Conservation (phyloP, 1,284 basidiomycete species). For the Hypsizygus ulmarius region DNA sequence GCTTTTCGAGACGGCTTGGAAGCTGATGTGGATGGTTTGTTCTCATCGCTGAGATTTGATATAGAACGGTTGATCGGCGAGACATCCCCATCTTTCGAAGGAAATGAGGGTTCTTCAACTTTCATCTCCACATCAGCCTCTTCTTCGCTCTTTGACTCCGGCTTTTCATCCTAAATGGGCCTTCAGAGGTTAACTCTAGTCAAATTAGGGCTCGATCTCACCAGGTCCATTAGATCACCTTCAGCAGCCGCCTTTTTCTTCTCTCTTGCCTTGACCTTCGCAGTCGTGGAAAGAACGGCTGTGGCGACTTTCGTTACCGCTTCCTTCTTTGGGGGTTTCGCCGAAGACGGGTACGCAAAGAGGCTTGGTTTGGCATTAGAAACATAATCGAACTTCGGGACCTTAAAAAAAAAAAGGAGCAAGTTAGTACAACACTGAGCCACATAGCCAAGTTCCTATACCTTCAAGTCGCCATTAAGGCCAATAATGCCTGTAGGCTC, state of each 20-base stretch:
- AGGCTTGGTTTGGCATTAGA: slow-evolving; percentile 86
- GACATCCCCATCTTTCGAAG: slow-evolving; percentile 49
- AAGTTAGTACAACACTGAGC: background rate
- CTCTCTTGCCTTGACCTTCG: slow-evolving; percentile 89
- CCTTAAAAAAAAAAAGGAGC: slow-evolving; percentile 38
- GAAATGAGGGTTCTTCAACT: slow-evolving; percentile 44
- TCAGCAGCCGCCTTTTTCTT: slow-evolving; percentile 84
- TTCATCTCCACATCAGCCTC: slow-evolving; percentile 78
- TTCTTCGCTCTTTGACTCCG: slow-evolving; percentile 54
- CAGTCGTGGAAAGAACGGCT: slow-evolving; percentile 93
- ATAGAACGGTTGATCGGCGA: slow-evolving; percentile 54
- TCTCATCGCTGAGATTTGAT: slow-evolving; percentile 46
- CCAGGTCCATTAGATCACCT: slow-evolving; percentile 79
- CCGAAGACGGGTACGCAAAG: slow-evolving; percentile 85
- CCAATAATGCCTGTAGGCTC: slow-evolving; percentile 94
- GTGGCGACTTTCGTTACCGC: slow-evolving; percentile 86
- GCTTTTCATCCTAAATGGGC: slow-evolving; percentile 48
- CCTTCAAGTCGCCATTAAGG: slow-evolving; percentile 80
- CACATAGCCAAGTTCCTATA: slow-evolving; percentile 31
- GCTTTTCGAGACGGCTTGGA: slow-evolving; percentile 52
- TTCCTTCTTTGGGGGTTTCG: slow-evolving; percentile 89
- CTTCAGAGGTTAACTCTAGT: background rate
- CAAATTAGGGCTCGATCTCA: slow-evolving; percentile 37
- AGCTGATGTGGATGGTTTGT: slow-evolving; percentile 31
- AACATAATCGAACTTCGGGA: slow-evolving; percentile 86